These are phyloP conservation scores for Pichia inconspicua DNA, from an alignment of 1,139 yeast genomes.

Conservation along the genomic window DNA sequence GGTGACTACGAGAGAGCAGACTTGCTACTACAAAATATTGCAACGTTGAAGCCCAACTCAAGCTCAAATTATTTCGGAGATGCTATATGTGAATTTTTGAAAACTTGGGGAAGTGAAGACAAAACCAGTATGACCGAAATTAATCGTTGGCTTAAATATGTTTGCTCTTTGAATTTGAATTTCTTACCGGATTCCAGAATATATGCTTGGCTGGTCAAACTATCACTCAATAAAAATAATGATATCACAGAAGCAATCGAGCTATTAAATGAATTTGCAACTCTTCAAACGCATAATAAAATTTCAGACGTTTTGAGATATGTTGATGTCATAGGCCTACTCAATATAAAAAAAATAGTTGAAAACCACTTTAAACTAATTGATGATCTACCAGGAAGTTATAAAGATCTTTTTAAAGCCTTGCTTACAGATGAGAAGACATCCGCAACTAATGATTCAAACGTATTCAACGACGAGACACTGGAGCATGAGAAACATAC, in stretches of 20 bases:
- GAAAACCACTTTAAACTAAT: constrained; percentile 23
- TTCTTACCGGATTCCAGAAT: constrained; percentile 22
- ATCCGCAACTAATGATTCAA: neutral
- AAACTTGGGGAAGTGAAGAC: constrained; percentile 34
- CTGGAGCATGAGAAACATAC: neutral
- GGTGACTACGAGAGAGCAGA: constrained; percentile 67
- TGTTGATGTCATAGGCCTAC: constrained; percentile 62
- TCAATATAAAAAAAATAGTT: constrained; percentile 44
- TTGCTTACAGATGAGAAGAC: constrained; percentile 6
- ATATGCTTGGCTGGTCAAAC: constrained; percentile 26
- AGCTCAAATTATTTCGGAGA: constrained; percentile 28
- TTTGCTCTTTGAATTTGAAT: constrained; percentile 12
- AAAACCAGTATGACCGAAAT: constrained; percentile 22
- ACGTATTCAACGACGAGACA: neutral
- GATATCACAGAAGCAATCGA: constrained; percentile 12
- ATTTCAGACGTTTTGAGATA: constrained; percentile 44
- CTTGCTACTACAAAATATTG: constrained; percentile 39
- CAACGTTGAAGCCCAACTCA: constrained; percentile 34
- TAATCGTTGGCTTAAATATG: constrained; percentile 21
- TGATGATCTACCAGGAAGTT: constrained; percentile 31
- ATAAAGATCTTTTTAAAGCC: constrained; percentile 29
- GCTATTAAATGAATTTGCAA: constrained; percentile 18
- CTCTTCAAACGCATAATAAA: constrained; percentile 14
- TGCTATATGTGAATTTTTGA: constrained; percentile 44
- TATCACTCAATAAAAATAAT: constrained; percentile 20